Evolutionary conservation across 345 rosid species (phyloP).

Genomic region (Odontarrhena argentea): DNA sequence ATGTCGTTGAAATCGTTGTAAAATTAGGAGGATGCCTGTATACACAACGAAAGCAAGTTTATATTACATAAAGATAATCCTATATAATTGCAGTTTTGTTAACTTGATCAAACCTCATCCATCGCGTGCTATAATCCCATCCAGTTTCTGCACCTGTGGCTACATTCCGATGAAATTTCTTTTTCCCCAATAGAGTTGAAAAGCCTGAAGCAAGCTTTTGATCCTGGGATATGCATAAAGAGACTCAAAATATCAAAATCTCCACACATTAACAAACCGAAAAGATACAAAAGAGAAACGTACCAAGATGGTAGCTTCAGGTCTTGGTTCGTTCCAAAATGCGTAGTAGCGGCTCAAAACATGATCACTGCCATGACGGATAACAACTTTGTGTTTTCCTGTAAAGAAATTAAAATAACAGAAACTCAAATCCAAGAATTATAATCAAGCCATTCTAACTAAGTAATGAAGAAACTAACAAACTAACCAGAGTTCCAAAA

Average conservation of each 20-base stretch:
- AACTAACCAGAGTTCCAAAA: constrained; percentile 82
- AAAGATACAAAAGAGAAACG: constrained; percentile 41
- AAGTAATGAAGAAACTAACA: background rate
- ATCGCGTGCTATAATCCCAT: constrained; percentile 86
- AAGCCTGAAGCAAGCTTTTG: constrained; percentile 59
- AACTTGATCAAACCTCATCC: constrained; percentile 69
- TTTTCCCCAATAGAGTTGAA: constrained; percentile 49
- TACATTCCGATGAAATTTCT: constrained; percentile 64
- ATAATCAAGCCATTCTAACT: background rate
- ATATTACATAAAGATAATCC: background rate
- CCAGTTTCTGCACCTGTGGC: constrained; percentile 95
- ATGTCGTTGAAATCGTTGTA: constrained; percentile 69
- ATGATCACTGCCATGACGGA: constrained; percentile 60
- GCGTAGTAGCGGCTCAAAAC: constrained; percentile 78
- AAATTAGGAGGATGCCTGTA: constrained; percentile 64
- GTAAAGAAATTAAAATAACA: background rate
- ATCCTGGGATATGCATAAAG: constrained; percentile 51
- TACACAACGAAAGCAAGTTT: too few species aligned
- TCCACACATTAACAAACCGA: background rate
- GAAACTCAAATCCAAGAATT: background rate
- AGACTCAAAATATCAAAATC: background rate
- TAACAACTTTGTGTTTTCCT: constrained; percentile 68
- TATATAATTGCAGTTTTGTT: background rate
- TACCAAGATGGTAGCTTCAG: constrained; percentile 64
- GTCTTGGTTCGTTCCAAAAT: constrained; percentile 87